phyloP scores from a whole-genome alignment of 257 asterid genomes.

The Avicennia marina region DNA sequence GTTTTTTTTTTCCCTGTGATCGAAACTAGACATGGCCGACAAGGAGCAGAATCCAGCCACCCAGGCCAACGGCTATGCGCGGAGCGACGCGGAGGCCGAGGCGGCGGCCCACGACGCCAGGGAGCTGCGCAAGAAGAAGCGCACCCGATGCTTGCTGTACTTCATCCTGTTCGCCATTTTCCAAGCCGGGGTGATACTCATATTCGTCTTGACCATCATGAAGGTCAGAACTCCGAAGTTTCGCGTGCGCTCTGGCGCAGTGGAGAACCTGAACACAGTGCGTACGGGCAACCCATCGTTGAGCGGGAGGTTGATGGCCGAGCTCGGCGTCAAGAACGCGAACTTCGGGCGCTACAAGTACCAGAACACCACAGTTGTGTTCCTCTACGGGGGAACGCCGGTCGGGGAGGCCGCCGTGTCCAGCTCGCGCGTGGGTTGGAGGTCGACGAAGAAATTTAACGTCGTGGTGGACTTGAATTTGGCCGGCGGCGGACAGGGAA shows the following conservation, averaged over 20 bases:
- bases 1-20: no score
- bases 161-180: not conserved
- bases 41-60: no score
- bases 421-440: not conserved
- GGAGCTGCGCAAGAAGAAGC: not conserved
- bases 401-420: not conserved
- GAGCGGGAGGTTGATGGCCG: not conserved
- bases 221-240: not conserved
- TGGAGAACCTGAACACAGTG: not conserved
- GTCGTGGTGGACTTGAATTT: not conserved
- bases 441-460: not conserved
- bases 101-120: no score
- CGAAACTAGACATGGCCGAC: no score
- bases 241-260: not conserved
- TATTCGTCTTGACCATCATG: not conserved
- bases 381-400: not conserved
- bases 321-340: not conserved
- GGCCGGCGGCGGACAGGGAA: not conserved
- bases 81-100: no score
- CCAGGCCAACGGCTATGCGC: no score
- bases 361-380: not conserved
- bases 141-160: not conserved
- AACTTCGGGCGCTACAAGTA: not conserved
- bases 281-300: not conserved
- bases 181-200: not conserved